phyloP scores from a whole-genome alignment of 176 grass and related monocot species.

The Carex littledalei region DNA sequence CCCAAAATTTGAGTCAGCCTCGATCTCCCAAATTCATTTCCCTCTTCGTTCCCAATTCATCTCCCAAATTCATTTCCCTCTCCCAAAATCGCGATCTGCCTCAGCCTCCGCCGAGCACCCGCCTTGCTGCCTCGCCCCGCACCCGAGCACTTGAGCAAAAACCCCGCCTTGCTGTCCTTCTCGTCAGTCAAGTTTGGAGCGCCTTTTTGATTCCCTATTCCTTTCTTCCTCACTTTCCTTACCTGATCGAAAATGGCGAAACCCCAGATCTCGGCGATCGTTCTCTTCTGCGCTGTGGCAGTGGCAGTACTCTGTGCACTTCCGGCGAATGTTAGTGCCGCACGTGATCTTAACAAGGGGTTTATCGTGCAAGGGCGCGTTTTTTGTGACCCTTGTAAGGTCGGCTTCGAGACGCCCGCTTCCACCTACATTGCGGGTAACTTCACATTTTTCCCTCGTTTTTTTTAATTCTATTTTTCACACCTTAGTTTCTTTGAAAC shows the following conservation, averaged over 20 bases:
- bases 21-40: too few relatives aligned
- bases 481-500: background rate
- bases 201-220: background rate
- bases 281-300: slow-evolving; percentile 19
- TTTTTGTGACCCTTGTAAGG: slow-evolving; percentile 81
- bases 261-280: background rate
- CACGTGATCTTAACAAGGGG: slow-evolving; percentile 30
- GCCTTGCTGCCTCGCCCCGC: too few relatives aligned
- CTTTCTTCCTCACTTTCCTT: background rate
- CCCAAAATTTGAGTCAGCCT: too few relatives aligned
- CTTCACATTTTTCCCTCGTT: background rate
- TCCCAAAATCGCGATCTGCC: too few relatives aligned
- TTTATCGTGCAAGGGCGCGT: slow-evolving; percentile 77
- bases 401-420: slow-evolving; percentile 88
- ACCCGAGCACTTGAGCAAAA: too few relatives aligned
- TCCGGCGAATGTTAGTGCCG: background rate
- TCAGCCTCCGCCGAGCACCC: too few relatives aligned
- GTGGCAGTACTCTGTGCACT: slow-evolving; percentile 13
- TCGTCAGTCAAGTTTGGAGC: too few relatives aligned
- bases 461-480: background rate
- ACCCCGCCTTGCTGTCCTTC: too few relatives aligned
- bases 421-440: slow-evolving; percentile 76
- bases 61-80: too few relatives aligned
- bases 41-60: too few relatives aligned
- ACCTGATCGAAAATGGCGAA: slow-evolving; percentile 18